Evolutionary conservation across 306 rosid genomes (phyloP).

Genomic region (Sphenostylis stenocarpa): DNA sequence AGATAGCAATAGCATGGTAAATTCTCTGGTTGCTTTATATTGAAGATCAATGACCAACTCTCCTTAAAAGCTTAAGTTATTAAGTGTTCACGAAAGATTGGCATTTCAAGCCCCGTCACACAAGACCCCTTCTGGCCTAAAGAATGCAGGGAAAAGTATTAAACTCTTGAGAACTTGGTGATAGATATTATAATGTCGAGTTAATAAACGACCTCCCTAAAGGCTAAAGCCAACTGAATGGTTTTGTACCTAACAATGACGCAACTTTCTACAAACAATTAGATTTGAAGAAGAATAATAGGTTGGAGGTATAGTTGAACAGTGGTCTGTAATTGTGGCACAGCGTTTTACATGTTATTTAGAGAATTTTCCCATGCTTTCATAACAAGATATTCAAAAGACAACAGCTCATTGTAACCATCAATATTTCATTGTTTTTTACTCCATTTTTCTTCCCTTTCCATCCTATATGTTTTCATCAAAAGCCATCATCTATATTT

Average conservation of each 20-base stretch:
- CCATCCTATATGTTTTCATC: background rate
- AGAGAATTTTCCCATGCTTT: background rate
- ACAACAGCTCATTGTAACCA: background rate
- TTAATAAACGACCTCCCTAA: no score
- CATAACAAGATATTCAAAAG: background rate
- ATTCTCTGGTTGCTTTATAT: no score
- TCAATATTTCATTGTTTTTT: slow-evolving; percentile 10
- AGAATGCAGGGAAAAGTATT: no score
- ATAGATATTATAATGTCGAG: no score
- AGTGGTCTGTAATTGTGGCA: background rate
- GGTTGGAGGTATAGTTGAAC: background rate
- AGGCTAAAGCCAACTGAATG: background rate
- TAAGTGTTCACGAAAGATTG: no score
- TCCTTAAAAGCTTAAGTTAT: no score
- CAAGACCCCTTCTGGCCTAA: no score
- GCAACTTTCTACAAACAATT: background rate
- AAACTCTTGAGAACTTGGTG: no score
- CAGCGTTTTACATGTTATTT: background rate
- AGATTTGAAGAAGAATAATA: no score
- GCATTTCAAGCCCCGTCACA: no score
- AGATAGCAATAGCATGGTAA: no score
- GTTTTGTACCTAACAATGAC: background rate
- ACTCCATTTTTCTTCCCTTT: background rate
- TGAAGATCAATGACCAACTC: no score
- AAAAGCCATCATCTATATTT: background rate